These are phyloP conservation scores for Xylaria sp. DNA, from an alignment of 2,329 filamentous ascomycete species.

Conservation along the genomic window DNA sequence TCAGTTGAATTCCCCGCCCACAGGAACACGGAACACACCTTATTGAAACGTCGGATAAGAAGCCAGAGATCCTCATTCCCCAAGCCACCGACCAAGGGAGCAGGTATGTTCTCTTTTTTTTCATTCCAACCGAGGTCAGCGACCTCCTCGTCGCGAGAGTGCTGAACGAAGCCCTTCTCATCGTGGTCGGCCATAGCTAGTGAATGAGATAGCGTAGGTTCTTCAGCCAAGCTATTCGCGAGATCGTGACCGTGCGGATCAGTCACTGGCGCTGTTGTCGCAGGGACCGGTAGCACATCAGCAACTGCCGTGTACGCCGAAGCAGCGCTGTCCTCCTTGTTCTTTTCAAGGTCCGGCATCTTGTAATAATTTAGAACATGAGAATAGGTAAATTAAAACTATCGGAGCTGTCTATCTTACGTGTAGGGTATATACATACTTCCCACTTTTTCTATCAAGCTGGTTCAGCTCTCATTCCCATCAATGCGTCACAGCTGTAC, in stretches of 20 bases:
- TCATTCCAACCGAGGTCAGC: conserved; percentile 77
- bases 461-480: neutral
- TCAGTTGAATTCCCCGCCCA: neutral
- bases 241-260: conserved; percentile 43
- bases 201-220: conserved; percentile 55
- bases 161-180: conserved; percentile 59
- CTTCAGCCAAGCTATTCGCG: conserved; percentile 43
- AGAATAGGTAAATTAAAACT: neutral
- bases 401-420: neutral
- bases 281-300: conserved; percentile 51
- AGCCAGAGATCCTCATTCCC: conserved; percentile 79
- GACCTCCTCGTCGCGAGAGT: conserved; percentile 62
- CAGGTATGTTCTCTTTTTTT: conserved; percentile 63
- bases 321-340: conserved; percentile 7
- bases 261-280: conserved; percentile 47
- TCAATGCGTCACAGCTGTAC: conserved; percentile 5
- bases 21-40: conserved; percentile 55
- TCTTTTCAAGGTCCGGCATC: conserved; percentile 37
- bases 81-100: conserved; percentile 72
- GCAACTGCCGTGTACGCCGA: conserved; percentile 40
- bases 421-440: conserved; percentile 8
- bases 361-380: neutral
- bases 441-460: conserved; percentile 9
- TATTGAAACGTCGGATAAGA: conserved; percentile 77
- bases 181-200: conserved; percentile 56